These are phyloP conservation scores for Dryas integrifolia DNA, from an alignment of 331 rosid species.

Conservation along the genomic window DNA sequence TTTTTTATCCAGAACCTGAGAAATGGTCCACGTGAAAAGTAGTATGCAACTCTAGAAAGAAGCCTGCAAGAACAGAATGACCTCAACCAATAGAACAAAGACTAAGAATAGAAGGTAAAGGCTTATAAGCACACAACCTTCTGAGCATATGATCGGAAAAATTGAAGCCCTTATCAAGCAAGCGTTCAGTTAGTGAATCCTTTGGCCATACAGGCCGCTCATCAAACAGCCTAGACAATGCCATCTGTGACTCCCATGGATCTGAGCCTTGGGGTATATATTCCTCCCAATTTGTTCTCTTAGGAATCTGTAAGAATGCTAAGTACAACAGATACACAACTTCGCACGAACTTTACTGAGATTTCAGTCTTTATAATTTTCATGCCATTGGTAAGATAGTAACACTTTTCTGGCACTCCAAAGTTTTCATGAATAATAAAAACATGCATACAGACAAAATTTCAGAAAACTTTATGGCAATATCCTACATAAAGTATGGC, in stretches of 20 bases:
- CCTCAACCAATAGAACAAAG: slow-evolving; percentile 22
- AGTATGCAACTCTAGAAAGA: slow-evolving; percentile 87
- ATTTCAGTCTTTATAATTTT: slow-evolving; percentile 5
- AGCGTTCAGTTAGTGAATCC: slow-evolving; percentile 54
- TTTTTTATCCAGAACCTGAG: slow-evolving; percentile 88
- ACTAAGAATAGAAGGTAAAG: slow-evolving; percentile 21
- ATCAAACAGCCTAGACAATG: slow-evolving; percentile 68
- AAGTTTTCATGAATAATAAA: too few species aligned
- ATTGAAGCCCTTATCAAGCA: slow-evolving; percentile 63
- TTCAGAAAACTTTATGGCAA: too few species aligned
- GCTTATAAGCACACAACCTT: slow-evolving; percentile 51
- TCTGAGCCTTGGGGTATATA: slow-evolving; percentile 66
- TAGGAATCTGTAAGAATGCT: slow-evolving; percentile 83
- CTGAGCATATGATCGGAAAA: slow-evolving; percentile 55
- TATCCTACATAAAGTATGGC: too few species aligned
- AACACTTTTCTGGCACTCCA: too few species aligned
- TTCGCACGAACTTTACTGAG: not conserved
- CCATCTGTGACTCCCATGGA: slow-evolving; percentile 81
- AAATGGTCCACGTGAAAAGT: slow-evolving; percentile 93
- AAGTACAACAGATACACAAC: slow-evolving; percentile 39
- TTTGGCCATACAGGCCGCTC: slow-evolving; percentile 88
- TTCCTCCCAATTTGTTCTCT: slow-evolving; percentile 86
- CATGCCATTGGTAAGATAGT: not conserved
- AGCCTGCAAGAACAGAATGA: slow-evolving; percentile 55
- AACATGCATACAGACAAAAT: too few species aligned